Conservation (phyloP, 345 rosid species). For the Anastatica hierochuntica region DNA sequence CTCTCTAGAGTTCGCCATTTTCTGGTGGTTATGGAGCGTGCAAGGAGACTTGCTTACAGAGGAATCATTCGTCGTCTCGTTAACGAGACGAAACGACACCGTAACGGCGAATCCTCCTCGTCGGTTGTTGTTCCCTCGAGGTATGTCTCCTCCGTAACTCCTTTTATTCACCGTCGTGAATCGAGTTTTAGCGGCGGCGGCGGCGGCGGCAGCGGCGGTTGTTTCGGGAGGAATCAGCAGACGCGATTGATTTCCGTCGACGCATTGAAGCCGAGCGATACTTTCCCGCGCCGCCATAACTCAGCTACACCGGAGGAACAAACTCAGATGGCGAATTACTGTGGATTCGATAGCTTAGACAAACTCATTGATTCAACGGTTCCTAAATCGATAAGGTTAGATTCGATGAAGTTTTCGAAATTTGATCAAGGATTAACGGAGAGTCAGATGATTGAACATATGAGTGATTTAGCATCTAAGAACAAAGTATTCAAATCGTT, state of each 20-base stretch:
- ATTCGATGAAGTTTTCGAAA: conserved; percentile 77
- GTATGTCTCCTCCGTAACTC: conserved; percentile 63
- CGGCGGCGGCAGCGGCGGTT: conserved; percentile 28
- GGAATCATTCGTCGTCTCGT: conserved; percentile 65
- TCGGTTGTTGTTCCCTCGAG: conserved; percentile 48
- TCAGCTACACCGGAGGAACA: conserved; percentile 87
- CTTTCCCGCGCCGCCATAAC: conserved; percentile 91
- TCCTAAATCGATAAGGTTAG: conserved; percentile 86
- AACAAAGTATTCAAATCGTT: conserved; percentile 79
- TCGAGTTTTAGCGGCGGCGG: too few species aligned
- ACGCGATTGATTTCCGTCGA: conserved; percentile 63
- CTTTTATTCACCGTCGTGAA: conserved; percentile 38
- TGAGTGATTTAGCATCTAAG: conserved; percentile 63
- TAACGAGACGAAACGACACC: conserved; percentile 43
- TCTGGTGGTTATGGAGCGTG: conserved; percentile 82
- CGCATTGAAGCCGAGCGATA: conserved; percentile 57
- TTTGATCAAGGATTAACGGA: conserved; percentile 85
- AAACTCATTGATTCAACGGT: conserved; percentile 76
- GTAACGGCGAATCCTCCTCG: conserved; percentile 31
- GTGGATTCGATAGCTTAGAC: conserved; percentile 67
- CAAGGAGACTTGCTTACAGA: conserved; percentile 77
- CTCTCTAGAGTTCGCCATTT: too few species aligned
- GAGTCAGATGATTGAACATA: conserved; percentile 76
- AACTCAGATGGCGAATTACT: conserved; percentile 52
- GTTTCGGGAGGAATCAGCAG: too few species aligned